These are phyloP conservation scores for Nemophila menziesii DNA, from an alignment of 257 asterid genomes.

Conservation along the genomic window DNA sequence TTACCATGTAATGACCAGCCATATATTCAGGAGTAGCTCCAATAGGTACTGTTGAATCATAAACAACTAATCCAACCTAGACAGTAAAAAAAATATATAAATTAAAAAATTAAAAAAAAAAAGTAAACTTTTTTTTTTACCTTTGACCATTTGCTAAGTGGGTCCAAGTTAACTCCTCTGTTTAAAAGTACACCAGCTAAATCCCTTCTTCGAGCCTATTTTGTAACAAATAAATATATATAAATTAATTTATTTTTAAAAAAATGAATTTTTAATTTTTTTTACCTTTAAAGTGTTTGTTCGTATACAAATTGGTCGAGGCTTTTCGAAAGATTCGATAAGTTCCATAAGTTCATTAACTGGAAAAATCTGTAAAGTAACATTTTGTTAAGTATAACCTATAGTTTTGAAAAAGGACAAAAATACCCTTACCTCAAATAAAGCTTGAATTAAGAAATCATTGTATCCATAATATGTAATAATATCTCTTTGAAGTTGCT, in stretches of 20 bases:
- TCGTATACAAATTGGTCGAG: conserved; percentile 74
- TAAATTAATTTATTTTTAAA: conserved; percentile 9
- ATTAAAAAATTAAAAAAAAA: too few species aligned
- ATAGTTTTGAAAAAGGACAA: conserved; percentile 1
- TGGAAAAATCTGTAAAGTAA: conserved; percentile 67
- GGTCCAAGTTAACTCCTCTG: conserved; percentile 95
- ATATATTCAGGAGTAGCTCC: conserved; percentile 98
- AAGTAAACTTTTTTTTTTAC: too few species aligned
- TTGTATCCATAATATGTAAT: conserved; percentile 79
- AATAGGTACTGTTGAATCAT: conserved; percentile 89
- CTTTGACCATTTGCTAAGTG: conserved; percentile 96
- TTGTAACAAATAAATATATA: conserved; percentile 1
- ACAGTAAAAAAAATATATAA: background rate
- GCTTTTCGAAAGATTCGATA: conserved; percentile 91
- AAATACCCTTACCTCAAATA: conserved; percentile 56
- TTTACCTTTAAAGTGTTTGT: conserved; percentile 83
- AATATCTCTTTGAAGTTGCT: conserved; percentile 64
- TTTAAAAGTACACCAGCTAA: conserved; percentile 85
- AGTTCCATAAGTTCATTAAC: conserved; percentile 87
- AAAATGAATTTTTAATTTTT: conserved; percentile 3
- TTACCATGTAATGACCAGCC: conserved; percentile 99
- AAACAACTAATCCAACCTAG: conserved; percentile 92
- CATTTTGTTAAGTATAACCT: conserved; percentile 11
- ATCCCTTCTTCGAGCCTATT: conserved; percentile 88
- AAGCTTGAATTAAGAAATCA: conserved; percentile 61